Evolutionary conservation across 495 filamentous ascomycete species (phyloP).

Genomic region (Extremus antarcticus): DNA sequence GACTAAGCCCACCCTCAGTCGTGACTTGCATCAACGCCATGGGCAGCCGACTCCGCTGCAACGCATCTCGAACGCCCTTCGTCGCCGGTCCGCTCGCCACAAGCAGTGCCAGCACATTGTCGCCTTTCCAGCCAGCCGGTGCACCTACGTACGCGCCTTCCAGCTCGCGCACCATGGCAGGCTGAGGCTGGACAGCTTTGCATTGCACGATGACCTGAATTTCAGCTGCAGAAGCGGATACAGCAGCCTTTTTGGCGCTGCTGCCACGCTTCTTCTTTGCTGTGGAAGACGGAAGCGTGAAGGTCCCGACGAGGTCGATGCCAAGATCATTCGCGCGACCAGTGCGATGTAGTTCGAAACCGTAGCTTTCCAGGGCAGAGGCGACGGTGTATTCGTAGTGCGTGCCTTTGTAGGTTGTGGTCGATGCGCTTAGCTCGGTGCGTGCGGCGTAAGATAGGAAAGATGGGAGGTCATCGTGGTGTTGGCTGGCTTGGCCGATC

Average conservation of each 20-base stretch:
- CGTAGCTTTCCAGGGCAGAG: conserved; percentile 46
- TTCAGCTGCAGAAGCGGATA: conserved; percentile 36
- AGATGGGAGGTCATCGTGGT: conserved; percentile 54
- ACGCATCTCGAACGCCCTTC: conserved; percentile 50
- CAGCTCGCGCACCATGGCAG: conserved; percentile 66
- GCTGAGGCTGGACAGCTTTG: conserved; percentile 54
- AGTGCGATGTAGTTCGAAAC: conserved; percentile 57
- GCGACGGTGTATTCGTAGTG: conserved; percentile 68
- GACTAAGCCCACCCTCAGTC: conserved; percentile 40
- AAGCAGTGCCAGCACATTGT: conserved; percentile 52
- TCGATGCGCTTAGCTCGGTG: conserved; percentile 38
- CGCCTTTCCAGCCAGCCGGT: conserved; percentile 54
- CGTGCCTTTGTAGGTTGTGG: conserved; percentile 53
- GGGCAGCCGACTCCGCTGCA: conserved; percentile 55
- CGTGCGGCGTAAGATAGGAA: conserved; percentile 63
- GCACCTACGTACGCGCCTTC: conserved; percentile 68
- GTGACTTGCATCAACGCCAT: conserved; percentile 48
- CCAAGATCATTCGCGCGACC: conserved; percentile 68
- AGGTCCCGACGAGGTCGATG: conserved; percentile 75
- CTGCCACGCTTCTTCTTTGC: neutral
- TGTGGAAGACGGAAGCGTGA: conserved; percentile 48
- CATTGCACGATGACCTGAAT: conserved; percentile 63
- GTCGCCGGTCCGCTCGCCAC: conserved; percentile 43
- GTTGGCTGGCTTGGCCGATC: neutral
- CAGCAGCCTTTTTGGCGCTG: no score